Base-by-base conservation (phyloP, 306 rosid genomes). In the Quillaja saponaria region DNA sequence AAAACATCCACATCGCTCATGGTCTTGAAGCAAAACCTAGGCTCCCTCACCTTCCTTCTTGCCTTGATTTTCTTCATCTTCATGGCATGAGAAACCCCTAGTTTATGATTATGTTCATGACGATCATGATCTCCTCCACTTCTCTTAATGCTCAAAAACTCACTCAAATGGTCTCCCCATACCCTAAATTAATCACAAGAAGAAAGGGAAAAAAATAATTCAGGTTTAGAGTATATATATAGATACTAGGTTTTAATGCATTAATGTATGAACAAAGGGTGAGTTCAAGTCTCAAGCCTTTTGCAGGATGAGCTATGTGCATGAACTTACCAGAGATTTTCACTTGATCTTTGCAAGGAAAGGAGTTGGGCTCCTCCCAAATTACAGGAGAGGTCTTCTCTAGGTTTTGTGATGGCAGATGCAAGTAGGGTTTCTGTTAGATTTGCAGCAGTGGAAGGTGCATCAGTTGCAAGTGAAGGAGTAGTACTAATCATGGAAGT, bases 11-110 rank as follows among this genome's bases (percentile, higher is more conserved):
- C 95, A 39, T 94, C 97, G 49, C 96, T 94, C 88, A 94, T 61
- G 14, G 99, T 94, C 82, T 94, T 89, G 91, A 94, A 94, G 75
- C 96, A 87, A 82, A 94, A 94, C 81, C 99, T 87, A 46, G 99
- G 99, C 51, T 89, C 99, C 58, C 99, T 87, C 72, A 94, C 97
- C 64, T 87, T 94, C 68, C 95, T 87, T 67, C 99, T 78, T 62
- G 76, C 82, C 79, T 94, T 94, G 7, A 94, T 83, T 77, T 85
- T 94, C 85, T 87, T 94, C 97, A 94, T 85, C 85, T 83, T 94
- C 84, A 81, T 74, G 19, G 77, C n/a, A 19, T 25, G 31, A 25
- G 86, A 79, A 17, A 92, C 67, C 41, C 95, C 95, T 6, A 89
- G 21, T 49, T 67, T 65, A 16, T 41, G 53, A 57, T 25, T 25